Evolutionary conservation across 768 basidiomycete genomes (phyloP).

Genomic region (Hypholoma sublateritium): DNA sequence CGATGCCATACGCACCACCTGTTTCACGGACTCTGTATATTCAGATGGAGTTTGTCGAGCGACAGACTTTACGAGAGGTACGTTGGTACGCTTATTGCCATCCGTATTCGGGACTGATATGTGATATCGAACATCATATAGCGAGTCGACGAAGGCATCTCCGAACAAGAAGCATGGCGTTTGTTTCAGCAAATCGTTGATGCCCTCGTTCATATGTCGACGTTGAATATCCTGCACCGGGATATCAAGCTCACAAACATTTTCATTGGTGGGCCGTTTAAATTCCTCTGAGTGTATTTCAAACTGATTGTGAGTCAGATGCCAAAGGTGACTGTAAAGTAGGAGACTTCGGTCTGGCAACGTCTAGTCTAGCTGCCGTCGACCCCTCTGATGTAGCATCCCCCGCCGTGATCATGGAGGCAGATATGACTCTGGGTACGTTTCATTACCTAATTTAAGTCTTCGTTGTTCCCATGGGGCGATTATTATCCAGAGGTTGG

Average conservation of each 20-base stretch:
- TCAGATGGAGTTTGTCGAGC: conserved; percentile 94
- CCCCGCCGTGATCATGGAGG: conserved; percentile 42
- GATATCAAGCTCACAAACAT: conserved; percentile 95
- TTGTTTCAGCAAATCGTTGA: conserved; percentile 89
- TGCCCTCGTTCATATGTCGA: conserved; percentile 87
- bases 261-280: conserved; percentile 71
- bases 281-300: neutral
- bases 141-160: conserved; percentile 78
- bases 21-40: conserved; percentile 78
- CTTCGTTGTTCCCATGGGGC: neutral
- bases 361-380: conserved; percentile 75
- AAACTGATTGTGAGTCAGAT: conserved; percentile 40
- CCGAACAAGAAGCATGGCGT: conserved; percentile 86
- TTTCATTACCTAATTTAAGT: neutral
- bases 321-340: conserved; percentile 88
- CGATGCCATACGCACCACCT: conserved; percentile 22
- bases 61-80: conserved; percentile 88
- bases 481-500: conserved; percentile 64
- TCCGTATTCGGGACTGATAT: neutral
- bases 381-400: conserved; percentile 69
- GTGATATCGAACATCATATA: conserved; percentile 21
- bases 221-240: conserved; percentile 81
- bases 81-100: neutral
- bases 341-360: conserved; percentile 92
- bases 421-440: conserved; percentile 76